Evolutionary conservation across 768 basidiomycete species (phyloP).

Genomic region (Imleria badia): DNA sequence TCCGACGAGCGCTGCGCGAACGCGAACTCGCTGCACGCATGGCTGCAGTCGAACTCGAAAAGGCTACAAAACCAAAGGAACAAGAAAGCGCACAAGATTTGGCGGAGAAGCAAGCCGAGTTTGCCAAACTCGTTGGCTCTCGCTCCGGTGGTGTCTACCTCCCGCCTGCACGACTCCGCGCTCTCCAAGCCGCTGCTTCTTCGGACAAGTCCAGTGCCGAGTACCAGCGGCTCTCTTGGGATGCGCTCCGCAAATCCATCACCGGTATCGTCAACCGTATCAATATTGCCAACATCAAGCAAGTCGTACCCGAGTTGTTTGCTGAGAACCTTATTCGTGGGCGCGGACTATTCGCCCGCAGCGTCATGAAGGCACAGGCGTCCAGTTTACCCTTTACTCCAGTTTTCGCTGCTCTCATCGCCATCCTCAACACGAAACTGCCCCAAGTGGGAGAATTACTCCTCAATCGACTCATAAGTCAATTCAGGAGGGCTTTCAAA

Average conservation of each 20-base stretch:
- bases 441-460: conserved; percentile 95
- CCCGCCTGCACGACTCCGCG: conserved; percentile 90
- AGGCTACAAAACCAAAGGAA: conserved; percentile 50
- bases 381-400: conserved; percentile 97
- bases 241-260: conserved; percentile 94
- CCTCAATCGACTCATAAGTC: conserved; percentile 85
- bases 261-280: conserved; percentile 99
- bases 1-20: conserved; percentile 74
- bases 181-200: conserved; percentile 81
- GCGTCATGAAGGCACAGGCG: conserved; percentile 97
- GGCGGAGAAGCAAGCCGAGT: conserved; percentile 81
- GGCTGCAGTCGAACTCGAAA: conserved; percentile 68
- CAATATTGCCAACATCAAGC: conserved; percentile 95
- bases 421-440: conserved; percentile 95
- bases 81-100: conserved; percentile 43
- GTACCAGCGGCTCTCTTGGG: conserved; percentile 96
- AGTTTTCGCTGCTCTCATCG: conserved; percentile 90
- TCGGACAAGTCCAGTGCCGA: conserved; percentile 82
- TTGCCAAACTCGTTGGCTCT: conserved; percentile 78
- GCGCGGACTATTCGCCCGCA: conserved; percentile 87
- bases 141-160: conserved; percentile 95
- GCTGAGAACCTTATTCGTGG: conserved; percentile 93
- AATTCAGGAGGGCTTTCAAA: conserved; percentile 93
- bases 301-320: conserved; percentile 88
- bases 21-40: conserved; percentile 72